Conservation (phyloP, 2,329 filamentous ascomycete genomes). For the Raffaelea arxii region DNA sequence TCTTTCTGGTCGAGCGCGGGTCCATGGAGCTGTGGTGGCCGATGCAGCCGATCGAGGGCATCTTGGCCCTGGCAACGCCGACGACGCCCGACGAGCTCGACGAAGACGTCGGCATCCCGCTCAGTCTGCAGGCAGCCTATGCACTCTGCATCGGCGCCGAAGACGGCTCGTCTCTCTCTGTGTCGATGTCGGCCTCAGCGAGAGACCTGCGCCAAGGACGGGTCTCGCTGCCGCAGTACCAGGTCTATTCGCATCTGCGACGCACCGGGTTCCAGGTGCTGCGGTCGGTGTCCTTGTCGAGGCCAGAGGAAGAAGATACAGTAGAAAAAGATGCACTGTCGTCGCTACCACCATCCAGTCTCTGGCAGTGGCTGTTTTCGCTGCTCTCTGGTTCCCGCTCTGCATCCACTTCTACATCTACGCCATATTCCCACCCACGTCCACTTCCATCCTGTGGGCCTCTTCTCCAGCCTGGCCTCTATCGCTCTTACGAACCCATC, state of each 20-base stretch:
- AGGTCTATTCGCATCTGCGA: conserved; percentile 78
- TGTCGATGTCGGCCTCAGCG: no score
- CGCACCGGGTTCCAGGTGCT: conserved; percentile 69
- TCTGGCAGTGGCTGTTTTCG: conserved; percentile 47
- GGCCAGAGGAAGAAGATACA: conserved; percentile 5
- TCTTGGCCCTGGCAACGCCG: conserved; percentile 22
- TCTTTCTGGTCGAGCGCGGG: conserved; percentile 83
- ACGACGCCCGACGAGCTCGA: conserved; percentile 20
- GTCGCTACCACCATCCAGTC: conserved; percentile 10
- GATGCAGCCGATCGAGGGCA: conserved; percentile 36
- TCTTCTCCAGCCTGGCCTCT: conserved; percentile 51
- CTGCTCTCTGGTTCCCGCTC: no score
- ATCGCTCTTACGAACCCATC: conserved; percentile 59
- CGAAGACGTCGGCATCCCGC: conserved; percentile 59
- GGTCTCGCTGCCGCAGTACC: conserved; percentile 67
- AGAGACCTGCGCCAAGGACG: conserved; percentile 39
- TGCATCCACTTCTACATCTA: background rate
- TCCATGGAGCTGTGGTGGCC: conserved; percentile 85
- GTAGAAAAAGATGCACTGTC: no score
- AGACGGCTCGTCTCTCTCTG: no score
- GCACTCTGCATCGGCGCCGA: conserved; percentile 69
- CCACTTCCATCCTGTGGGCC: conserved; percentile 40
- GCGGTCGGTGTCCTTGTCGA: conserved; percentile 5
- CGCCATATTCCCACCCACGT: background rate
- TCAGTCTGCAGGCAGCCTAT: conserved; percentile 88